Base-by-base conservation (phyloP, 2,329 filamentous ascomycete species). In the Diatrype stigma region DNA sequence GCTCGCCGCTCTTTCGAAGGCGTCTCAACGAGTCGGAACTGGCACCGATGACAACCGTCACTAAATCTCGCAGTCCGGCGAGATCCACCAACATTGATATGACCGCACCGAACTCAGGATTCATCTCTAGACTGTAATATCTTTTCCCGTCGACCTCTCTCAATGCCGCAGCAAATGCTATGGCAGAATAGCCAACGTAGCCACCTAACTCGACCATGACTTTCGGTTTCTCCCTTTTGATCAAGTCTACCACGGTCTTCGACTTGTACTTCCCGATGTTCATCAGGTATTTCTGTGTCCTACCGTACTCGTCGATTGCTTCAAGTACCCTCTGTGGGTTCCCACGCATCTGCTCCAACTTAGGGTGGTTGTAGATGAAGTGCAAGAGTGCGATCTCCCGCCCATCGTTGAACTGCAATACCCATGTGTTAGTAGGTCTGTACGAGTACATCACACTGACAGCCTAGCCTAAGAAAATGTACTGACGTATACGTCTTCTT, bases 111-210 rank as follows among this genome's bases (percentile, higher is more conserved):
- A 90, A 93, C 56, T 86, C 84, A 1, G 87, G 83, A 60, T 86
- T 89, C 60, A 82, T 74, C 65, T 94, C 90, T 5, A 94, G 72
- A 59, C 84, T 88, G 65, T 80, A 85, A 70, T 90, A 92, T 22
- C 74, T 72, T 57, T 78, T 75, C 3, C 86, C 87, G 11, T 85
- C 86, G 3, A 78, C 78, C 46, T 78, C 75, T 51, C 80, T 79
- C 16, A 89, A 72, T 1, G 85, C 84, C 34, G 82, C 76, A 42
- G 81, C 87, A 62, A 92, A 93, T 1, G 90, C 75, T 52, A 94
- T 83, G 52, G 85, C 85, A 0, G 89, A 93, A 73, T 94, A 94
- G 40, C 89, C 89, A 19, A 91, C 78, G 67, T 93, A 94, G 46
- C 87, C 86, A 45, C 90, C 89, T 0, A 94, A 76, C 65, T 95